Evolutionary conservation across 495 filamentous ascomycete genomes (phyloP).

Genomic region (Hypomontagnella monticulosa): DNA sequence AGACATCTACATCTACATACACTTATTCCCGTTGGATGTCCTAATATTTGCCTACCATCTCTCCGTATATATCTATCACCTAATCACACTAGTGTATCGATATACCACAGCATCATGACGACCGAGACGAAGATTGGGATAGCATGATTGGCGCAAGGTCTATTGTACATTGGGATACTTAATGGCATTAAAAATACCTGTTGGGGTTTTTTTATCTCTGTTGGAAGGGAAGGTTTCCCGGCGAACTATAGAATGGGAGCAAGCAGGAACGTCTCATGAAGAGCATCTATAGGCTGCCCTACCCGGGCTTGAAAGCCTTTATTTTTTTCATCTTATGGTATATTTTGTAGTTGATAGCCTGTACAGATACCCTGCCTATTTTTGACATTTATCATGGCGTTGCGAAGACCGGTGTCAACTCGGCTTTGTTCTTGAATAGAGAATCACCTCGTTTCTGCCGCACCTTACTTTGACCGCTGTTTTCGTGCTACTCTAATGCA

Average conservation of each 20-base stretch:
- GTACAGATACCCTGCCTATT: slow-evolving; percentile 39
- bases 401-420: slow-evolving; percentile 8
- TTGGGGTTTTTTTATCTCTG: slow-evolving; percentile 3
- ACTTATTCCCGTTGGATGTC: neutral
- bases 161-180: slow-evolving; percentile 40
- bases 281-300: slow-evolving; percentile 10
- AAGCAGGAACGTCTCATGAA: slow-evolving; percentile 11
- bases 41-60: neutral
- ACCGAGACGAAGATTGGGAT: slow-evolving; percentile 36
- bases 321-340: slow-evolving; percentile 16
- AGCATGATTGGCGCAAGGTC: slow-evolving; percentile 40
- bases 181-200: slow-evolving; percentile 32
- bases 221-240: slow-evolving; percentile 6
- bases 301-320: neutral
- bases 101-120: slow-evolving; percentile 41
- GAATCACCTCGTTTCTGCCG: slow-evolving; percentile 11
- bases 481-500: neutral
- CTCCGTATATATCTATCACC: slow-evolving; percentile 18
- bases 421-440: slow-evolving; percentile 32
- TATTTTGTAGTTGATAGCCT: slow-evolving; percentile 38
- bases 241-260: slow-evolving; percentile 34
- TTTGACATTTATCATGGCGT: slow-evolving; percentile 19
- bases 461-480: neutral
- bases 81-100: slow-evolving; percentile 34
- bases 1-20: slow-evolving; percentile 7